A percentile compares a stretch with the other conserved stretches of the same genome.
Conservation (phyloP, 768 basidiomycete species). For the Lactarius psammicola region DNA sequence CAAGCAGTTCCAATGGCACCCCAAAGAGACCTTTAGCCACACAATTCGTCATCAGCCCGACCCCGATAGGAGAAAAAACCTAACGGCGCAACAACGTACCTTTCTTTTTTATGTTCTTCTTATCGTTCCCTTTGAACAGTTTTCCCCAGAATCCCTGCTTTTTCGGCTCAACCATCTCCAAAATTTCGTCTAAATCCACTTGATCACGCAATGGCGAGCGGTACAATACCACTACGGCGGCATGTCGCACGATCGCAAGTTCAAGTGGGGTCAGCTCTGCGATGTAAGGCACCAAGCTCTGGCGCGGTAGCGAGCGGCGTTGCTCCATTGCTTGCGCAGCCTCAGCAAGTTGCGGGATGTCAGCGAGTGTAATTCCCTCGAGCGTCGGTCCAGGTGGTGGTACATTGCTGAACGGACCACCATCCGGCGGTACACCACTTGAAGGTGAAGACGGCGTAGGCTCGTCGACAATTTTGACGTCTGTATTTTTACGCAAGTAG, state of each 20-base stretch:
- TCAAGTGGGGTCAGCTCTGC: conserved; percentile 84
- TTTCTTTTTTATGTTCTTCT: conserved; percentile 90
- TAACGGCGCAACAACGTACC: conserved; percentile 43
- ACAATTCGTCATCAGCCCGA: conserved; percentile 26
- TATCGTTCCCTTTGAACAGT: conserved; percentile 84
- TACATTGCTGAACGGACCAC: conserved; percentile 23
- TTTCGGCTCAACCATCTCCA: conserved; percentile 90
- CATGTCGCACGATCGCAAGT: conserved; percentile 87
- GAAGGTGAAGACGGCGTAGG: conserved; percentile 70
- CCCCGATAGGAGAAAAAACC: background rate
- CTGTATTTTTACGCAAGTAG: conserved; percentile 76
- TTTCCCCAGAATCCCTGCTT: conserved; percentile 97
- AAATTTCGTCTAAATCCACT: conserved; percentile 87
- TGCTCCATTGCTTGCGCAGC: conserved; percentile 89
- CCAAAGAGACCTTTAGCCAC: conserved; percentile 76
- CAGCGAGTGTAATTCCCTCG: conserved; percentile 88
- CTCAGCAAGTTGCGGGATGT: conserved; percentile 91
- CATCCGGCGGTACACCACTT: conserved; percentile 43
- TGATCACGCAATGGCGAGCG: conserved; percentile 76
- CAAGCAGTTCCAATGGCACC: conserved; percentile 87
- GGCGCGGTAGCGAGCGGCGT: conserved; percentile 75
- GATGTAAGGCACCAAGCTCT: conserved; percentile 77
- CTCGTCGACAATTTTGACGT: conserved; percentile 87
- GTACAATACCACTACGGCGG: conserved; percentile 76
- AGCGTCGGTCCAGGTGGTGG: conserved; percentile 34